A percentile compares a stretch with the other conserved stretches of the same genome.
These are phyloP conservation scores for Acephala macrosclerotiorum DNA, from an alignment of 2,329 filamentous ascomycete species.

Conservation along the genomic window DNA sequence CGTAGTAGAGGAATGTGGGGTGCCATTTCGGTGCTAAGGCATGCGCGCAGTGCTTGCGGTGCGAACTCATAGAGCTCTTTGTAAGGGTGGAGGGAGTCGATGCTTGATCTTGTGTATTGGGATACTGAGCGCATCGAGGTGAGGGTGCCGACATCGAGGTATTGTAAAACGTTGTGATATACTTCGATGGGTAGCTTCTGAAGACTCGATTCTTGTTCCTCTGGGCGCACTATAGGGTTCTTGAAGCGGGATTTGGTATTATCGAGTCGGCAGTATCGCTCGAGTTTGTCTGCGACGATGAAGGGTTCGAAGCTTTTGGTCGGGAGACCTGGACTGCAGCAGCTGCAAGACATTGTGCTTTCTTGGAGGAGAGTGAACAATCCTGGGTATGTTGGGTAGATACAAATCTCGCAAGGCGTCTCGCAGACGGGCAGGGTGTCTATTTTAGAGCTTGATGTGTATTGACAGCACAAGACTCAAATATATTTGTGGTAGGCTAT, in stretches of 20 bases:
- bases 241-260: constrained; percentile 1
- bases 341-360: constrained; percentile 14
- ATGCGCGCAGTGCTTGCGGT: constrained; percentile 27
- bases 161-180: constrained; percentile 23
- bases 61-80: constrained; percentile 23
- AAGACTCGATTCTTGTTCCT: neutral
- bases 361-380: neutral
- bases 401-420: too few species aligned
- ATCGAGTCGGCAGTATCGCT: neutral
- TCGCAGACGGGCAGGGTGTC: too few species aligned
- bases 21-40: constrained; percentile 22
- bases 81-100: constrained; percentile 25
- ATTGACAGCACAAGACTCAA: too few species aligned
- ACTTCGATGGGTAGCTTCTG: constrained; percentile 24
- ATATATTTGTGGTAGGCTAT: neutral
- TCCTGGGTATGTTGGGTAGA: too few species aligned
- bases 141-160: constrained; percentile 23
- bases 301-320: constrained; percentile 16
- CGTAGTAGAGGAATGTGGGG: constrained; percentile 21
- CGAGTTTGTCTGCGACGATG: constrained; percentile 11
- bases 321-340: constrained; percentile 3
- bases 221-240: neutral
- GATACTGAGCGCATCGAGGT: constrained; percentile 22
- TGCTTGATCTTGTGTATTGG: constrained; percentile 21
- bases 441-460: too few species aligned